phyloP scores from a whole-genome alignment of 78 protist genomes.

The Dictyostelium brefeldianum region DNA sequence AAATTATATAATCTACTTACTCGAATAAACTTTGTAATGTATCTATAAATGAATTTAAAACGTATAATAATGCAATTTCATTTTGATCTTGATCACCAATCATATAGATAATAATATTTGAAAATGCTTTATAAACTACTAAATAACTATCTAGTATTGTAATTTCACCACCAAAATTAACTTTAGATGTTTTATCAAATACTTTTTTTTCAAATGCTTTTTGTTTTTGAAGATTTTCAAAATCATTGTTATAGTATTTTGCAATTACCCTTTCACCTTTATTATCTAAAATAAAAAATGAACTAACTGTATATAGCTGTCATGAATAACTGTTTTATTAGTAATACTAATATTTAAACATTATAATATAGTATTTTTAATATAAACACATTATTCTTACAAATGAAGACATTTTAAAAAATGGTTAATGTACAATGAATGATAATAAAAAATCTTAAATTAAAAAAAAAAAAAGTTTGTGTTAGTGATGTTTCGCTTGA shows the following conservation, averaged over 20 bases:
- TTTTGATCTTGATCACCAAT: conserved; percentile 47
- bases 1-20: conserved; percentile 25
- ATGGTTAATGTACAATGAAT: neutral
- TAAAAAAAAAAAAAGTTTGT: neutral
- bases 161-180: conserved; percentile 50
- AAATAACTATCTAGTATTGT: conserved; percentile 31
- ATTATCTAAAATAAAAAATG: conserved; percentile 39
- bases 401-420: neutral
- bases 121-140: conserved; percentile 17
- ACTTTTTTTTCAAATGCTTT: conserved; percentile 41
- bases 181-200: conserved; percentile 45
- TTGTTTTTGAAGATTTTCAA: conserved; percentile 22
- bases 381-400: neutral
- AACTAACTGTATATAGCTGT: conserved; percentile 35
- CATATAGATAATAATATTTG: conserved; percentile 46
- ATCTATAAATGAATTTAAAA: conserved; percentile 37
- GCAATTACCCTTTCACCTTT: conserved; percentile 52
- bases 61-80: conserved; percentile 48
- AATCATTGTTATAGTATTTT: conserved; percentile 38
- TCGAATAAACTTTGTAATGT: conserved; percentile 26
- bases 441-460: neutral
- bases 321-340: no score
- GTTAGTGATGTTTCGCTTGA: no score
- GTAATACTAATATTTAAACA: neutral
- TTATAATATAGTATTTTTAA: no score